Percentiles rank a stretch among this genome's conserved stretches.
phyloP scores from a whole-genome alignment of 2,329 filamentous ascomycete species.

The Trichophyton rubrum region DNA sequence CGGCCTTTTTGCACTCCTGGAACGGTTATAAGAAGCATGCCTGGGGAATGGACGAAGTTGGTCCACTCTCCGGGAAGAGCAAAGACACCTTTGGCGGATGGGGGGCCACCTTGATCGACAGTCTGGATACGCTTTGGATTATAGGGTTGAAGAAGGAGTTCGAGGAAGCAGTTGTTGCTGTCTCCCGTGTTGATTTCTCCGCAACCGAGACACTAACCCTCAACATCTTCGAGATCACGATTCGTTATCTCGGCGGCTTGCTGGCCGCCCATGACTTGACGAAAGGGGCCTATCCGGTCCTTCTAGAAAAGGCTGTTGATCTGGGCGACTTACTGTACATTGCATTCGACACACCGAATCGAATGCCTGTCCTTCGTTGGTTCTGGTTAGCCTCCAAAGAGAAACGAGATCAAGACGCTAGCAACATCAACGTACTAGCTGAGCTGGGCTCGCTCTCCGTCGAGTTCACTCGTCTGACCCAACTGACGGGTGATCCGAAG shows the following conservation, averaged over 20 bases:
- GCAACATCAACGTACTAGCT: slow-evolving; percentile 19
- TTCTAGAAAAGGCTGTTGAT: slow-evolving; percentile 42
- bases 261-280: slow-evolving; percentile 43
- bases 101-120: slow-evolving; percentile 49
- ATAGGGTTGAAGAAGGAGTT: slow-evolving; percentile 50
- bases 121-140: slow-evolving; percentile 50
- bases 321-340: slow-evolving; percentile 43
- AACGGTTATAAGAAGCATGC: slow-evolving; percentile 49
- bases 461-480: slow-evolving; percentile 32
- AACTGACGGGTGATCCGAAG: slow-evolving; percentile 27
- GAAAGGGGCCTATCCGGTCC: slow-evolving; percentile 26
- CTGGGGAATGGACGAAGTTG: slow-evolving; percentile 48
- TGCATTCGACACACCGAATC: slow-evolving; percentile 25
- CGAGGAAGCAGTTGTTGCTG: slow-evolving; percentile 39
- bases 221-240: slow-evolving; percentile 41
- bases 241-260: slow-evolving; percentile 43
- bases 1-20: slow-evolving; percentile 46
- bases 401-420: slow-evolving; percentile 18
- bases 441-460: slow-evolving; percentile 31
- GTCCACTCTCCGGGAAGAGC: slow-evolving; percentile 41
- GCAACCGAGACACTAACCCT: slow-evolving; percentile 19
- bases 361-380: slow-evolving; percentile 17
- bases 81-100: slow-evolving; percentile 52
- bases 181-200: slow-evolving; percentile 44
- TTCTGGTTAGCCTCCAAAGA: slow-evolving; percentile 17